Conservation (phyloP, 228 moss, liverwort and hornwort species). For the Sphagnum fallax region DNA sequence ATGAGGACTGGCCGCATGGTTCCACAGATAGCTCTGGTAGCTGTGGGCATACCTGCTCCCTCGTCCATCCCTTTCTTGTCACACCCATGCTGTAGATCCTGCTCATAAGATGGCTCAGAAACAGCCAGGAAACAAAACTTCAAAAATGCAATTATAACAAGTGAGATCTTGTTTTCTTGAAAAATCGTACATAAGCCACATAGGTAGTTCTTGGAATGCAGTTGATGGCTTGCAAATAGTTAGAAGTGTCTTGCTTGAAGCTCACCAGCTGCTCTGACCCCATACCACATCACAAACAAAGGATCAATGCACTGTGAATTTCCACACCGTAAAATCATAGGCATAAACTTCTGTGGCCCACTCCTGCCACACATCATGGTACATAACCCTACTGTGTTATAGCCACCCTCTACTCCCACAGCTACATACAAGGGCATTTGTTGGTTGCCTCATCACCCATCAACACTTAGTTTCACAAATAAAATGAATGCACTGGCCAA, state of each 20-base stretch:
- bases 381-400: no score
- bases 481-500: no score
- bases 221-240: slow-evolving; percentile 78
- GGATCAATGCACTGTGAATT: neutral
- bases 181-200: slow-evolving; percentile 71
- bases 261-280: slow-evolving; percentile 51
- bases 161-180: neutral
- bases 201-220: slow-evolving; percentile 65
- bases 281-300: neutral
- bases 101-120: neutral
- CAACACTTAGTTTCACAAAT: no score
- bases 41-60: slow-evolving; percentile 89
- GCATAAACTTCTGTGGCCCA: no score
- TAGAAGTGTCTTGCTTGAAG: slow-evolving; percentile 73
- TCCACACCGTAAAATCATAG: no score
- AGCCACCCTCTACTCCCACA: no score
- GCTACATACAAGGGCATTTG: no score
- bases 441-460: no score
- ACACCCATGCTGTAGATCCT: neutral
- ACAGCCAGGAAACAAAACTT: neutral
- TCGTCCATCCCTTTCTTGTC: neutral
- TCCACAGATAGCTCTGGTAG: slow-evolving; percentile 99
- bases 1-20: slow-evolving; percentile 85
- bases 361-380: no score
- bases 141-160: neutral